These are phyloP conservation scores for Hericium rajendrae DNA, from an alignment of 768 basidiomycete genomes.

Conservation along the genomic window DNA sequence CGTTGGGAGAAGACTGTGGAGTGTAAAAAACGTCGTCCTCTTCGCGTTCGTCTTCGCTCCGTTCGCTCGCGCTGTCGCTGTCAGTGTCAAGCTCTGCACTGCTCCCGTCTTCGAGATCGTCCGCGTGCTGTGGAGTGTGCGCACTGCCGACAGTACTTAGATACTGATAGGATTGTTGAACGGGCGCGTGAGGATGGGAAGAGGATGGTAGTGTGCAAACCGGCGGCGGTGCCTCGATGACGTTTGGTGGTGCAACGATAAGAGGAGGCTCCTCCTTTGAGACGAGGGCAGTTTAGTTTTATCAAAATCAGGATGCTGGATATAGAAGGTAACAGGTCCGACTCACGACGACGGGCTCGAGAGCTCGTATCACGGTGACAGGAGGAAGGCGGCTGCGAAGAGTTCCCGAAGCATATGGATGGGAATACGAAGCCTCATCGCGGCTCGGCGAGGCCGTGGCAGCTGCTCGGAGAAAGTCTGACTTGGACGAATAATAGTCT, in stretches of 20 bases:
- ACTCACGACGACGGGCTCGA: too few relatives aligned
- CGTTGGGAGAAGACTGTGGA: constrained; percentile 11
- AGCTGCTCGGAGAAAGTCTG: constrained; percentile 3
- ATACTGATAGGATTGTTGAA: too few relatives aligned
- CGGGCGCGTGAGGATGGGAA: not conserved
- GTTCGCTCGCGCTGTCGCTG: constrained; percentile 1
- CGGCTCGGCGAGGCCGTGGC: not conserved
- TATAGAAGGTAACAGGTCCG: too few relatives aligned
- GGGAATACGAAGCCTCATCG: not conserved
- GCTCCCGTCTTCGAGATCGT: not conserved
- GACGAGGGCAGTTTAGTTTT: too few relatives aligned
- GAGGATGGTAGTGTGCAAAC: not conserved
- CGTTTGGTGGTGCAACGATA: not conserved
- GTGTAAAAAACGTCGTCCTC: constrained; percentile 9
- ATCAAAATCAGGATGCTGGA: too few relatives aligned
- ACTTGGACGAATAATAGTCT: constrained; percentile 7
- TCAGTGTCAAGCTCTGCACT: not conserved
- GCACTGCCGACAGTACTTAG: too few relatives aligned
- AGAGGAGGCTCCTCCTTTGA: not conserved
- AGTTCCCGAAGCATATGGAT: not conserved
- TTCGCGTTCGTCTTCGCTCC: constrained; percentile 1
- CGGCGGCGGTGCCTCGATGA: not conserved
- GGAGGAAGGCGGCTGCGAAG: not conserved
- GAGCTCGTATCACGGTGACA: not conserved
- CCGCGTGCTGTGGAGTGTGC: not conserved